Evolutionary conservation across 345 rosid genomes (phyloP), one percentile per base, ranked within the genome.

Genomic region (Citrus cavaleriei): DNA sequence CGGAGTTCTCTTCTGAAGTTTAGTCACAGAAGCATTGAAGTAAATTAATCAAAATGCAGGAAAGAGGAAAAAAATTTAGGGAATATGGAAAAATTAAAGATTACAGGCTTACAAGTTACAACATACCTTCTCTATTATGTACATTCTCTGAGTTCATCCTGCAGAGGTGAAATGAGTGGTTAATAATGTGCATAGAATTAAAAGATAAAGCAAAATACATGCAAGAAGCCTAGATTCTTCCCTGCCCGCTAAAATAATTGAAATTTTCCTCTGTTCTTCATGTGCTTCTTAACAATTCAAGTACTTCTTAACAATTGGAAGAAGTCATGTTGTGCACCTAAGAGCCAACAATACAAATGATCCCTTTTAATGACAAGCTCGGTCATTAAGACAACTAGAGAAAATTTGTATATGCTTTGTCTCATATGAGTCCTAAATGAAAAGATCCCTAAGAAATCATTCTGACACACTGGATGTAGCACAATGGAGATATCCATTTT

Each of bases 91-190:
- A 46, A 78, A 70, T 30, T 49, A 63, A 74, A 77, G 8, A 5
- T 55, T 25, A 25, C 21, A 10, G 40, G 8, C 5, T 55, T 30
- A 34, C 34, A 13, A 54, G 4, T 55, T 30, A 34, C 34, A 13
- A 54, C 83, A 81, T 49, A 89, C 94, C 97, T 72, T 92, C 90
- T 84, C 91, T 83, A 72, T 81, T 78, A 77, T 83, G 89, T 76
- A 81, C 37, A 61, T 81, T 78, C 84, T 89, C 93, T 7, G 88
- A 81, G 85, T 86, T 89, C 86, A 78, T 84, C 90, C 98, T 95
- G 81, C 82, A 85, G 2, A 67, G 60, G 72, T 49, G 69, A 65
- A 78, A 81, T 27, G 14, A 66, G 79, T 8, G 32, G 51, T 65
- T 51, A 68, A 4, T 12, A 60, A 6, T 25, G 30, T 28, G 46